Evolutionary conservation across 2,329 filamentous ascomycete species (phyloP).

Genomic region (Cryphonectria nitschkei): DNA sequence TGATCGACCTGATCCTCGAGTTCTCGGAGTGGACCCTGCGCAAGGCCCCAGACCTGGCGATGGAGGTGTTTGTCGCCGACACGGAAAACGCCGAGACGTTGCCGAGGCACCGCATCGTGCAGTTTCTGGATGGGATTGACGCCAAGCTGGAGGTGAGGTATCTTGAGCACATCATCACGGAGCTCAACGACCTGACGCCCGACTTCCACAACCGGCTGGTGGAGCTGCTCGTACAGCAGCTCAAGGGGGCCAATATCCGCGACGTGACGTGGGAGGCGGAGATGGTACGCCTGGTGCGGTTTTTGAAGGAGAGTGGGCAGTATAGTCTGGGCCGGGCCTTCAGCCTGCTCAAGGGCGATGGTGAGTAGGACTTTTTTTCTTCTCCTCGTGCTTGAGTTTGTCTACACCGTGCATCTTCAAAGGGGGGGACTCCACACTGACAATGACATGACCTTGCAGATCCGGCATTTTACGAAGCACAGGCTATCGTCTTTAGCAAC

Average conservation of each 20-base stretch:
- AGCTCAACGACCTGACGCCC: constrained; percentile 81
- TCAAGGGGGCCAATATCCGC: constrained; percentile 44
- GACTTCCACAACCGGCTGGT: constrained; percentile 87
- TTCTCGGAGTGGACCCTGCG: constrained; percentile 87
- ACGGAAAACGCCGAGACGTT: constrained; percentile 93
- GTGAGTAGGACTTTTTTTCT: constrained; percentile 48
- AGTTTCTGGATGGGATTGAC: constrained; percentile 74
- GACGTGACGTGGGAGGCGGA: constrained; percentile 58
- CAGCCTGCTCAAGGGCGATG: constrained; percentile 75
- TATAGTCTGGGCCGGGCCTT: constrained; percentile 84
- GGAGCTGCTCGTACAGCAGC: constrained; percentile 67
- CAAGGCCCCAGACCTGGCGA: constrained; percentile 72
- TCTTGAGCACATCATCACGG: constrained; percentile 86
- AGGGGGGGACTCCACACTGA: constrained; percentile 23
- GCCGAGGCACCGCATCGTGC: constrained; percentile 74
- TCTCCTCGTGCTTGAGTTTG: neutral
- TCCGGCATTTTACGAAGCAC: constrained; percentile 82
- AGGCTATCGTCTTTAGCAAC: constrained; percentile 88
- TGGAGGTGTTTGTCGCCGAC: constrained; percentile 93
- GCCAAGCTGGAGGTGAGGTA: constrained; percentile 75
- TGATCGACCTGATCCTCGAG: constrained; percentile 89
- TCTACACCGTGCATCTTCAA: too few relatives aligned
- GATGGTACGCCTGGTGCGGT: constrained; percentile 70
- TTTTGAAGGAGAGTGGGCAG: constrained; percentile 75
- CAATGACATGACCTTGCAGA: constrained; percentile 53